Conservation (phyloP, 2,329 filamentous ascomycete species). For the Cryphonectria nitschkei region DNA sequence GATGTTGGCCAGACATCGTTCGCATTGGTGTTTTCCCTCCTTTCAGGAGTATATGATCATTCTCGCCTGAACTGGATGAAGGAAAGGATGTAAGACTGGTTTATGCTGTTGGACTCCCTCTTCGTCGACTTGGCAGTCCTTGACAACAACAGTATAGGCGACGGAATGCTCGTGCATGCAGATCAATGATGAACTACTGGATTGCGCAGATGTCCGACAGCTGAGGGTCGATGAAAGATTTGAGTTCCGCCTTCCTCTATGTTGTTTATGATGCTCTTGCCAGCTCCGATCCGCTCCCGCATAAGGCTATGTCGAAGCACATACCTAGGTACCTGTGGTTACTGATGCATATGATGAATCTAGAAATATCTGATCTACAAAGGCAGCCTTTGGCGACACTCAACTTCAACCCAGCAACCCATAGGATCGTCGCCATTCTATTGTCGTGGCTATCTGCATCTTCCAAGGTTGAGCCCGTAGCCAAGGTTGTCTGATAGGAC, state of each 20-base stretch:
- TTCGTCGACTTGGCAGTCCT: not conserved
- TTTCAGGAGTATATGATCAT: not conserved
- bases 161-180: not conserved
- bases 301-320: not conserved
- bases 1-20: not conserved
- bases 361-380: not conserved
- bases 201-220: not conserved
- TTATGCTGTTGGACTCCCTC: not conserved
- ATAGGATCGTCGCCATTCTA: not conserved
- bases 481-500: not conserved
- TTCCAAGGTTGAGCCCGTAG: not conserved
- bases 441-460: not conserved
- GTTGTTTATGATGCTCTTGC: not conserved
- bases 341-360: not conserved
- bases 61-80: not conserved
- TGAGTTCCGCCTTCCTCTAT: not conserved
- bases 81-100: too few species aligned
- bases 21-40: not conserved
- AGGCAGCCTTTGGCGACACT: not conserved
- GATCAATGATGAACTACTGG: not conserved
- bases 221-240: not conserved
- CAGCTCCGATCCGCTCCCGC: not conserved
- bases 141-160: not conserved
- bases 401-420: not conserved
- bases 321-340: too few species aligned